These are phyloP conservation scores for Microdochium nivale DNA, from an alignment of 2,329 filamentous ascomycete species.

Conservation along the genomic window DNA sequence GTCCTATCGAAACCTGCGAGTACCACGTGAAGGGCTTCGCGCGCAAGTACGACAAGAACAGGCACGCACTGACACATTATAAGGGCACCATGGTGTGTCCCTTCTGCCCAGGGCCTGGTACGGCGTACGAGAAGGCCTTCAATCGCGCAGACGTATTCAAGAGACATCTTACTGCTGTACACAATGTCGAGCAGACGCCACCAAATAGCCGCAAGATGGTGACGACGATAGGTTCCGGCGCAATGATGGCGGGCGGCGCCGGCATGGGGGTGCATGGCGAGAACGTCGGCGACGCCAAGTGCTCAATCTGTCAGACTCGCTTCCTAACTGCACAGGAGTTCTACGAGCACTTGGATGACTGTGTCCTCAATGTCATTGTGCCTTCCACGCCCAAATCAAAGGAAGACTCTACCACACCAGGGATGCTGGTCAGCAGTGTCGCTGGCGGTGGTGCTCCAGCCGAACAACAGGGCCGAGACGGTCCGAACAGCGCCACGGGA, in stretches of 20 bases:
- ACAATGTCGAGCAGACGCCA: conserved; percentile 86
- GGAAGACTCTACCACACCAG: neutral
- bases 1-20: conserved; percentile 84
- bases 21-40: conserved; percentile 91
- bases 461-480: neutral
- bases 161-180: conserved; percentile 81
- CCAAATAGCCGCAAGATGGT: conserved; percentile 78
- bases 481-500: neutral
- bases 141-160: conserved; percentile 96
- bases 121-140: conserved; percentile 86
- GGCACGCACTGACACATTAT: conserved; percentile 90
- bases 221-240: conserved; percentile 13
- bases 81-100: conserved; percentile 96
- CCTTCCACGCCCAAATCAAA: conserved; percentile 28
- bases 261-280: neutral
- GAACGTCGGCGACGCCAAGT: conserved; percentile 60
- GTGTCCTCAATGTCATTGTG: conserved; percentile 50
- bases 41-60: conserved; percentile 92
- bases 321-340: conserved; percentile 90
- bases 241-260: neutral
- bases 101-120: conserved; percentile 85
- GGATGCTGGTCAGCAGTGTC: neutral
- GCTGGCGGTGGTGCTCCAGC: neutral
- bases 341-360: conserved; percentile 84
- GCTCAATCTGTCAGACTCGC: conserved; percentile 74